Conservation (phyloP, 2,329 filamentous ascomycete species). For the Teratosphaeria viscida region DNA sequence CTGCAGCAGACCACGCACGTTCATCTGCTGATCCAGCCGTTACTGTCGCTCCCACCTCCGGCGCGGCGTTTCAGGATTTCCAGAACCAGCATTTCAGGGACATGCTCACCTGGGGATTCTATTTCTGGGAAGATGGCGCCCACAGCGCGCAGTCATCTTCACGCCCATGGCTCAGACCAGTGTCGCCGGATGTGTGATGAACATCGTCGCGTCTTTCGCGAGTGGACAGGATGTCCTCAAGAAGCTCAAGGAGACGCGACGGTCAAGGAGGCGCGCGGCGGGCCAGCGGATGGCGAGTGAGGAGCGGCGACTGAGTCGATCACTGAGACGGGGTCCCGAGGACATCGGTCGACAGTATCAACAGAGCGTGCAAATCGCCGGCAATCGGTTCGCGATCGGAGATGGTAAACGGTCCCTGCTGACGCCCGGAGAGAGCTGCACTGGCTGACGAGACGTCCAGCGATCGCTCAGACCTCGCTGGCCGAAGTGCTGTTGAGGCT, state of each 20-base stretch:
- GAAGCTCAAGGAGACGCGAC: conserved; percentile 26
- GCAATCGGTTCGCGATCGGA: conserved; percentile 32
- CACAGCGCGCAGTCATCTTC: not conserved
- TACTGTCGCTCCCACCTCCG: not conserved
- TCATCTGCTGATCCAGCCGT: not conserved
- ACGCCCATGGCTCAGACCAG: conserved; percentile 10
- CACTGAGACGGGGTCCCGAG: conserved; percentile 30
- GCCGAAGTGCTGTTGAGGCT: conserved; percentile 36
- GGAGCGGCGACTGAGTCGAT: conserved; percentile 30
- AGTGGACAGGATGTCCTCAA: conserved; percentile 37
- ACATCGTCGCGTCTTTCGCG: conserved; percentile 35
- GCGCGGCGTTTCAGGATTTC: not conserved
- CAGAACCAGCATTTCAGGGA: not conserved
- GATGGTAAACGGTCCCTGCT: conserved; percentile 27
- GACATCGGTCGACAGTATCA: conserved; percentile 35
- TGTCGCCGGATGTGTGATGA: conserved; percentile 23
- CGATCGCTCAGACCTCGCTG: conserved; percentile 36
- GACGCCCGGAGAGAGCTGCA: not conserved
- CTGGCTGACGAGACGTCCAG: conserved; percentile 17
- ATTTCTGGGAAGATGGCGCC: not conserved
- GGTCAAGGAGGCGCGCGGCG: conserved; percentile 6
- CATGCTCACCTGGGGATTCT: not conserved
- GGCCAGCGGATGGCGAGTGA: conserved; percentile 9
- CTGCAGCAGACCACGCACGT: not conserved
- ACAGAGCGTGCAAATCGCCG: conserved; percentile 26